phyloP scores from a whole-genome alignment of 129 eudicot species.

The Ambrosia artemisiifolia region DNA sequence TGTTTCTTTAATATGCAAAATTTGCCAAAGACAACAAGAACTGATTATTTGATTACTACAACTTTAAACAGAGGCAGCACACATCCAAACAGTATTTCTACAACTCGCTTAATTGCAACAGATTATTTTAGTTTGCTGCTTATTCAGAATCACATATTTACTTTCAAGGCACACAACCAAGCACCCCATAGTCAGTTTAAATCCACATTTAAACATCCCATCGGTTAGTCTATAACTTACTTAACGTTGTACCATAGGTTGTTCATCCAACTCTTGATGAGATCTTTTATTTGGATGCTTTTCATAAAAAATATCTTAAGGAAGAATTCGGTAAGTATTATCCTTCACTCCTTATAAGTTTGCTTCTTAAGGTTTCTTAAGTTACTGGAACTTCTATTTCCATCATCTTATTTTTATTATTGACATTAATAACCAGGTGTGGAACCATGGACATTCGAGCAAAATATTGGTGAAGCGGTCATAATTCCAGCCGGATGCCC shows the following conservation, averaged over 20 bases:
- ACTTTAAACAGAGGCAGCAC: too few relatives aligned
- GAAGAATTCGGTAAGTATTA: constrained; percentile 68
- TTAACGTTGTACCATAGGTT: constrained; percentile 41
- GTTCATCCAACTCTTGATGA: constrained; percentile 83
- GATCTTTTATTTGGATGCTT: constrained; percentile 60
- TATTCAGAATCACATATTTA: too few relatives aligned
- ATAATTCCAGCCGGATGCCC: constrained; percentile 74
- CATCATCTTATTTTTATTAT: neutral
- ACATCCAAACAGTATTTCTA: too few relatives aligned
- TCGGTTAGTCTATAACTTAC: neutral
- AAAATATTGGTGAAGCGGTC: constrained; percentile 21
- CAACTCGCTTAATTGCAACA: too few relatives aligned
- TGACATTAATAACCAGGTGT: constrained; percentile 43
- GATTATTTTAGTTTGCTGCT: too few relatives aligned
- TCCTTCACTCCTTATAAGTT: neutral
- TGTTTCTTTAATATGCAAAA: too few relatives aligned
- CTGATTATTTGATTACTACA: too few relatives aligned
- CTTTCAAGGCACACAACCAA: neutral
- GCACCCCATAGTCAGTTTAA: neutral
- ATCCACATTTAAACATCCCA: neutral
- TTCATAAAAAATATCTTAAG: constrained; percentile 74
- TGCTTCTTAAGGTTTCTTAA: neutral
- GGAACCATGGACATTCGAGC: constrained; percentile 54
- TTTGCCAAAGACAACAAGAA: too few relatives aligned
- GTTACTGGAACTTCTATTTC: neutral